Evolutionary conservation across 2,329 filamentous ascomycete species (phyloP), one percentile per base, ranked within the genome.

Genomic region (Chaetomiaceae sp.): DNA sequence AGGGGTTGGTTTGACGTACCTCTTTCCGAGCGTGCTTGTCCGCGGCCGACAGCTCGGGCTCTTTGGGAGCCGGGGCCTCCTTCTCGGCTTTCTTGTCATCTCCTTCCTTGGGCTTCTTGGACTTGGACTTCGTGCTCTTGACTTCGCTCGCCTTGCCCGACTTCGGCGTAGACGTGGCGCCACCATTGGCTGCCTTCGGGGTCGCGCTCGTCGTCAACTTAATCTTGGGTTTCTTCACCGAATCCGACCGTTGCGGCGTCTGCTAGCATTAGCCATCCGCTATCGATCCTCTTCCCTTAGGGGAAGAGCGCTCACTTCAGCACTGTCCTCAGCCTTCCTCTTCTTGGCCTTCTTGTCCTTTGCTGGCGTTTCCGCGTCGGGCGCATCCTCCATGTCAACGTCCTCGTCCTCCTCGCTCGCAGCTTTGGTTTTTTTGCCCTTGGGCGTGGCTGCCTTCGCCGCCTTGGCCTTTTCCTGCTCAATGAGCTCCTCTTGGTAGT

Each of bases 241-340:
- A 81, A 32, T 82, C 79, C 2, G 75, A 61, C 37, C 76, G 72
- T 60, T 78, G 73, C n/a, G 75, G 75, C 17, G 73, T 75, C 75
- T 81, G 52, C 4, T 9, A 43, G 15, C 6, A 38, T 52, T 33
- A 48, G 44, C 40, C 11, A 32, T n/a, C 3, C 29, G n/a, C n/a
- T n/a, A n/a, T n/a, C 27, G 27, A 32, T n/a, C 12, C 2, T 15
- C 15, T 4, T 6, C 14, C 26, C 15, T 17, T 22, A 8, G n/a
- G 18, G 26, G n/a, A 6, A 17, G 14, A 10, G 22, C 34, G 58
- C 73, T 67, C 62, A 83, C 81, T 68, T 84, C 84, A 19, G 74
- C 75, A n/a, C 81, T 81, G 46, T 94, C 88, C 12, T 81, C 86
- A 60, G 88, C 84, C 78, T 95, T 95, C 58, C 89, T 84, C 76